Conservation (phyloP, 2,329 filamentous ascomycete genomes). For the Hypomyces rosellus region DNA sequence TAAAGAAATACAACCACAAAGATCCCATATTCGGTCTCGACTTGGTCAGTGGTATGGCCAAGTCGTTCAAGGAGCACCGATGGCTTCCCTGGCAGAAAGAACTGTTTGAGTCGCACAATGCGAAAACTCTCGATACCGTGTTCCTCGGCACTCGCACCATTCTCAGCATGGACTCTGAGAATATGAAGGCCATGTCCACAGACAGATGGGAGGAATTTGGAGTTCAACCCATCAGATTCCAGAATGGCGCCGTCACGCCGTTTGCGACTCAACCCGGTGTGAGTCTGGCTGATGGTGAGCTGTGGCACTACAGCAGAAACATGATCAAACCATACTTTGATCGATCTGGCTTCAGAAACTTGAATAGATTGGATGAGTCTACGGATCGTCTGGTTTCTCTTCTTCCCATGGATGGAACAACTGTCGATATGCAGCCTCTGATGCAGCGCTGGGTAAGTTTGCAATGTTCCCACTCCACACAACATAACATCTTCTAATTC, state of each 20-base stretch:
- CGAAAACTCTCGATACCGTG: background rate
- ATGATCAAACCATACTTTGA: conserved; percentile 2
- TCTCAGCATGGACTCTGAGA: background rate
- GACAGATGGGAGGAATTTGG: background rate
- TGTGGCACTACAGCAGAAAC: background rate
- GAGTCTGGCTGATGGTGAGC: background rate
- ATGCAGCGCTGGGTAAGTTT: conserved; percentile 2
- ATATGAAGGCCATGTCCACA: conserved; percentile 3
- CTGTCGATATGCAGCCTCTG: conserved; percentile 1
- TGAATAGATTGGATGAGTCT: background rate
- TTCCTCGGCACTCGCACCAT: conserved; percentile 1
- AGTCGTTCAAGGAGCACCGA: background rate
- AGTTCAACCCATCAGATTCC: background rate
- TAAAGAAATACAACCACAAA: no score
- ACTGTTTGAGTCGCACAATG: background rate
- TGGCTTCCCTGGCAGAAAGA: background rate
- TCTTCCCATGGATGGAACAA: background rate
- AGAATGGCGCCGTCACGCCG: background rate
- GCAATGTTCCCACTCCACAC: background rate
- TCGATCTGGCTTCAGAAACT: background rate
- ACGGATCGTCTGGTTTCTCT: background rate
- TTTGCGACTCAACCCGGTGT: background rate
- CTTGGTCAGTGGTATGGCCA: background rate
- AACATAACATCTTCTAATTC: background rate
- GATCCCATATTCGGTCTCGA: no score